Evolutionary conservation across 768 basidiomycete species (phyloP).

Genomic region (Cubamyces sp.): DNA sequence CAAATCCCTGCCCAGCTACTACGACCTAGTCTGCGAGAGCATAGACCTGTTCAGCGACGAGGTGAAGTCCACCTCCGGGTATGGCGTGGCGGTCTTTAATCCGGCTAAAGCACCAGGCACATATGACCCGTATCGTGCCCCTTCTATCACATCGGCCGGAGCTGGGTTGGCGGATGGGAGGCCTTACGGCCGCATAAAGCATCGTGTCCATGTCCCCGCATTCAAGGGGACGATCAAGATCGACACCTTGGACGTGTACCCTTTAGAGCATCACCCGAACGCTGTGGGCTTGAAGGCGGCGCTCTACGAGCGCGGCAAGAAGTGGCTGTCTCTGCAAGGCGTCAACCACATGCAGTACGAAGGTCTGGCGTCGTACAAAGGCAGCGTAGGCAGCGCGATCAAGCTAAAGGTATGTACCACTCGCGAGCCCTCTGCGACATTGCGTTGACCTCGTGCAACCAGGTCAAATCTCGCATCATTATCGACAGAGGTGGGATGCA

Average conservation of each 20-base stretch:
- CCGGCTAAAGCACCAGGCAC: neutral
- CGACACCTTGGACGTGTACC: conserved; percentile 52
- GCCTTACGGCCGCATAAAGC: conserved; percentile 40
- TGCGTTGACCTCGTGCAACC: neutral
- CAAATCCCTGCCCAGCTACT: conserved; percentile 42
- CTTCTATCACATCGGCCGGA: neutral
- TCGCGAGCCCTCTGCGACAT: neutral
- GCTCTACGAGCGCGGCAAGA: conserved; percentile 52
- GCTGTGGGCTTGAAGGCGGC: conserved; percentile 42
- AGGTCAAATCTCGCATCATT: conserved; percentile 65
- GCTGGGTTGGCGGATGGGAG: conserved; percentile 8
- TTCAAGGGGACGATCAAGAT: conserved; percentile 60
- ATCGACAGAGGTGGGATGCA: conserved; percentile 50
- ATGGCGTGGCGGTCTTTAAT: neutral
- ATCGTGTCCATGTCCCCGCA: conserved; percentile 14
- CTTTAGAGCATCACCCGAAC: conserved; percentile 52
- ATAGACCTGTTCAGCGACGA: conserved; percentile 51
- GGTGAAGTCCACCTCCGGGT: conserved; percentile 8
- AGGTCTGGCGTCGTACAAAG: conserved; percentile 47
- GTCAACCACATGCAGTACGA: conserved; percentile 42
- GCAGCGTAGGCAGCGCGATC: conserved; percentile 29
- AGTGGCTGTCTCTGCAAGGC: conserved; percentile 58
- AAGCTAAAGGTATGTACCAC: conserved; percentile 50
- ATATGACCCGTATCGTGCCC: neutral
- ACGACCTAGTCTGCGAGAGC: conserved; percentile 53